Conservation (phyloP, 2,329 filamentous ascomycete genomes). For the Colletotrichum lindemuthianum region DNA sequence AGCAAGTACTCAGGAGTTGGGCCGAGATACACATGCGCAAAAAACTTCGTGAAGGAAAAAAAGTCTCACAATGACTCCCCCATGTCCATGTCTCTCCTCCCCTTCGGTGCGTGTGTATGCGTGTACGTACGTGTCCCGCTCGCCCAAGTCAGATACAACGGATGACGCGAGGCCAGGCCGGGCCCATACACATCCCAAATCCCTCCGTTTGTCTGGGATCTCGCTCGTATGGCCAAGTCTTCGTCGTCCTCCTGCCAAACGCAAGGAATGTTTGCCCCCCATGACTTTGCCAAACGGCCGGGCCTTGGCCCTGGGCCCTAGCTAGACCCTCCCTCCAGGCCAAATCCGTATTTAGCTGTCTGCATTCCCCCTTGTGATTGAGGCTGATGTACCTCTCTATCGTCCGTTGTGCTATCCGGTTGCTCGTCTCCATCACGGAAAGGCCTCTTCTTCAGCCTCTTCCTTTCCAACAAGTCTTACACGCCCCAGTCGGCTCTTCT, state of each 20-base stretch:
- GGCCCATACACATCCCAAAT: no score
- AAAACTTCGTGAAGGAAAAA: not conserved
- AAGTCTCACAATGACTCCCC: constrained; percentile 32
- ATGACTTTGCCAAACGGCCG: constrained; percentile 18
- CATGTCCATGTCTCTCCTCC: constrained; percentile 19
- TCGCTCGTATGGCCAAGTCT: constrained; percentile 8
- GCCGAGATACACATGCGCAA: constrained; percentile 7
- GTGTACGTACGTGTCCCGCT: constrained; percentile 8
- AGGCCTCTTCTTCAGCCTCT: constrained; percentile 16
- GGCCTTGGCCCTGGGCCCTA: constrained; percentile 7
- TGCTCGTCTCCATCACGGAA: constrained; percentile 11
- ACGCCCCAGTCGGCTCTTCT: constrained; percentile 24
- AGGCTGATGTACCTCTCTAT: constrained; percentile 6
- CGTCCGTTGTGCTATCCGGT: constrained; percentile 7
- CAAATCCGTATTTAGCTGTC: constrained; percentile 31
- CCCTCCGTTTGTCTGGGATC: not conserved
- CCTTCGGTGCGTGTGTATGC: constrained; percentile 26
- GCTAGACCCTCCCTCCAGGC: not conserved
- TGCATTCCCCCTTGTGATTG: constrained; percentile 34
- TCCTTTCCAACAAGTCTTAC: constrained; percentile 17
- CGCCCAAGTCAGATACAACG: constrained; percentile 19
- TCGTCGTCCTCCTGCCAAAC: constrained; percentile 2
- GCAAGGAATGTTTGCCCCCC: constrained; percentile 21
- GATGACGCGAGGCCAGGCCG: constrained; percentile 3
- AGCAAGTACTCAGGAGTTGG: constrained; percentile 29